phyloP scores from a whole-genome alignment of 176 grass and related monocot genomes.

The Musa troglodytarum region DNA sequence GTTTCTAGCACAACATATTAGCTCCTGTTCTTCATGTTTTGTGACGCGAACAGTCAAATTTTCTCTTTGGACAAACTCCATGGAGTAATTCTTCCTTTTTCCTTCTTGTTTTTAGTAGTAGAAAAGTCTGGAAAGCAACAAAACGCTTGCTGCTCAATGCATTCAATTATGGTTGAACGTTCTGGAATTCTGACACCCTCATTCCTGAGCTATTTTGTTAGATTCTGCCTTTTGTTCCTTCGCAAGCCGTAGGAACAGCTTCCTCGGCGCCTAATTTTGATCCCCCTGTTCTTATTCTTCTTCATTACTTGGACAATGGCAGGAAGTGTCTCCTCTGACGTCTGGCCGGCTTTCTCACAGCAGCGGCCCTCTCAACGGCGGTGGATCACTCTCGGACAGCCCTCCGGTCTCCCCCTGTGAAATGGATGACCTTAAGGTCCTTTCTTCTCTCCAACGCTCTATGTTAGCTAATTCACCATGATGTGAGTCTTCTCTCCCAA shows the following conservation, averaged over 20 bases:
- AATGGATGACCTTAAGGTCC: constrained; percentile 76
- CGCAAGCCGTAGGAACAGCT: not conserved
- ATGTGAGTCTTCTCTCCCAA: too few species aligned
- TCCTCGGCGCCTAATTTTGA: not conserved
- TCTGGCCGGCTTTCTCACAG: constrained; percentile 95
- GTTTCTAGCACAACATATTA: not conserved
- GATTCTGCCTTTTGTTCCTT: not conserved
- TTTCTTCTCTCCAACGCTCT: constrained; percentile 1
- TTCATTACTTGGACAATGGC: not conserved
- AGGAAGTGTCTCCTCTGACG: constrained; percentile 76
- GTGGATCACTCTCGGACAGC: constrained; percentile 83
- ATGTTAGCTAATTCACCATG: not conserved
- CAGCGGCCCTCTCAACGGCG: constrained; percentile 89
- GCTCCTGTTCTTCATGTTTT: not conserved
- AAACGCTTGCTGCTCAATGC: not conserved
- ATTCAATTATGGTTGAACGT: too few species aligned
- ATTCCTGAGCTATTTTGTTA: not conserved
- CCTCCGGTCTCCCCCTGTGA: constrained; percentile 84
- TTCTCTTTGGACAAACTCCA: not conserved
- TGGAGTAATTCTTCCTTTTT: not conserved
- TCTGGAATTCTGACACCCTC: not conserved
- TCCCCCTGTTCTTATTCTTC: constrained; percentile 8
- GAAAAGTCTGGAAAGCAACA: not conserved
- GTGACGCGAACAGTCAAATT: not conserved
- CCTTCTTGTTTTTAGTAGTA: not conserved